Conservation (phyloP, 495 filamentous ascomycete genomes). For the Penicillium robsamsonii region DNA sequence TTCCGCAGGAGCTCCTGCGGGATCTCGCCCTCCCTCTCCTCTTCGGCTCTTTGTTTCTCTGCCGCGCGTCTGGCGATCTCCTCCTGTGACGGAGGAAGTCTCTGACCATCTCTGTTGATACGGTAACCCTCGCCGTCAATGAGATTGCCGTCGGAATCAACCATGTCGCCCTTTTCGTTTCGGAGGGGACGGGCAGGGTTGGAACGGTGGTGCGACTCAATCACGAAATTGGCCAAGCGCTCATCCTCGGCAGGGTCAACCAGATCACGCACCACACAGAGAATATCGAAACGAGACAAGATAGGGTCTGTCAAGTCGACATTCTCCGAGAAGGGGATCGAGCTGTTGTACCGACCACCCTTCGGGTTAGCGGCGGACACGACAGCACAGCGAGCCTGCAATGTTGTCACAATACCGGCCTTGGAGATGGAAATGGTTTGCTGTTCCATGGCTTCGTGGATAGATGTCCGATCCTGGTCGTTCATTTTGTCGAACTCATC, state of each 20-base stretch:
- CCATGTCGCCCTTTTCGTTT: conserved; percentile 54
- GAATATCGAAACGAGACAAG: conserved; percentile 96
- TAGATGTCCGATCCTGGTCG: conserved; percentile 95
- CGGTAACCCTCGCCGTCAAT: conserved; percentile 49
- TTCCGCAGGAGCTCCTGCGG: conserved; percentile 91
- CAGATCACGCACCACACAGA: conserved; percentile 94
- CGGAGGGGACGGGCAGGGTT: conserved; percentile 66
- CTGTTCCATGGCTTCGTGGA: conserved; percentile 99
- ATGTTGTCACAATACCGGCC: conserved; percentile 95
- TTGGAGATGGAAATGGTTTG: conserved; percentile 99
- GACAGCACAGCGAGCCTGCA: conserved; percentile 97
- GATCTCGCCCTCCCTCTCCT: conserved; percentile 73
- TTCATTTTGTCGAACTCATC: conserved; percentile 99
- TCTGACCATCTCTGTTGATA: conserved; percentile 34
- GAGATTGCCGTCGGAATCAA: conserved; percentile 59
- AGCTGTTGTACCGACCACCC: conserved; percentile 95
- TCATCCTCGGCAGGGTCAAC: conserved; percentile 98
- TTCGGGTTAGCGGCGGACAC: conserved; percentile 97
- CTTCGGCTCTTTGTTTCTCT: conserved; percentile 46
- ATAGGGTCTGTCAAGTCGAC: conserved; percentile 98
- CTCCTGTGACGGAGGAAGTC: conserved; percentile 36
- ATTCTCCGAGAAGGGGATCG: conserved; percentile 90
- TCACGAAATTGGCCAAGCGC: conserved; percentile 90
- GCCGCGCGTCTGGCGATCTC: conserved; percentile 37
- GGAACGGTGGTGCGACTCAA: conserved; percentile 85